A percentile compares a stretch with the other conserved stretches of the same genome.
These are phyloP conservation scores for Elsinoe perseae DNA, from an alignment of 2,329 filamentous ascomycete species.

Conservation along the genomic window DNA sequence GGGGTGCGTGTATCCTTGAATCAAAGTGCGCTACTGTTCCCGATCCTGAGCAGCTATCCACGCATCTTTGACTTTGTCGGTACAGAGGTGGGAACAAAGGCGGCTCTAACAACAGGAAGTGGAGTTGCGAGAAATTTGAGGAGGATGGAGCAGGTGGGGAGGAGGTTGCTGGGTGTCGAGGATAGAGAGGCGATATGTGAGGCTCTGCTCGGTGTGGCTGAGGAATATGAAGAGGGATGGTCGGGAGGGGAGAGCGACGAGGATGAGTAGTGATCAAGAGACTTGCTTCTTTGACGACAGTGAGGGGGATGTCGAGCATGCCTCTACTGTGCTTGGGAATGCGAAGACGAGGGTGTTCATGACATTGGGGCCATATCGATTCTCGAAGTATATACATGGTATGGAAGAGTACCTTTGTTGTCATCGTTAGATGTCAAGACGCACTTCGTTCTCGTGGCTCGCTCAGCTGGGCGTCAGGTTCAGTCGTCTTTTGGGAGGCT, in stretches of 20 bases:
- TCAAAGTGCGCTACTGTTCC: slow-evolving; percentile 54
- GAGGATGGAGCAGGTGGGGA: slow-evolving; percentile 33
- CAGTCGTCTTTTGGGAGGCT: neutral
- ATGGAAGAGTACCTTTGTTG: too few relatives aligned
- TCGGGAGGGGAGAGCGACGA: slow-evolving; percentile 64
- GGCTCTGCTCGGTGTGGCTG: slow-evolving; percentile 70
- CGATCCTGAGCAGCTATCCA: slow-evolving; percentile 77
- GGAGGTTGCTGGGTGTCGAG: slow-evolving; percentile 59
- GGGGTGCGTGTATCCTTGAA: slow-evolving; percentile 25
- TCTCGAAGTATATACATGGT: too few relatives aligned
- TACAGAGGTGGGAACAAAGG: slow-evolving; percentile 30
- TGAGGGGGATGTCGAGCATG: too few relatives aligned
- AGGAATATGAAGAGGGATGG: slow-evolving; percentile 86
- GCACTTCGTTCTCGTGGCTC: neutral
- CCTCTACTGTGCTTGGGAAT: too few relatives aligned
- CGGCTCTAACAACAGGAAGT: slow-evolving; percentile 29
- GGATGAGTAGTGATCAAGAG: neutral
- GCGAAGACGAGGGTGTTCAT: too few relatives aligned
- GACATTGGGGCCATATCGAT: too few relatives aligned
- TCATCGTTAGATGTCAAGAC: too few relatives aligned
- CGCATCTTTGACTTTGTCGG: slow-evolving; percentile 53
- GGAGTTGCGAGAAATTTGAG: neutral
- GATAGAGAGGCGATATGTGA: slow-evolving; percentile 81
- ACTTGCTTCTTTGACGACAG: too few relatives aligned
- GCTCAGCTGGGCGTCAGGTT: neutral